Evolutionary conservation across 257 asterid genomes (phyloP).

Genomic region (Knoxia roxburghii): DNA sequence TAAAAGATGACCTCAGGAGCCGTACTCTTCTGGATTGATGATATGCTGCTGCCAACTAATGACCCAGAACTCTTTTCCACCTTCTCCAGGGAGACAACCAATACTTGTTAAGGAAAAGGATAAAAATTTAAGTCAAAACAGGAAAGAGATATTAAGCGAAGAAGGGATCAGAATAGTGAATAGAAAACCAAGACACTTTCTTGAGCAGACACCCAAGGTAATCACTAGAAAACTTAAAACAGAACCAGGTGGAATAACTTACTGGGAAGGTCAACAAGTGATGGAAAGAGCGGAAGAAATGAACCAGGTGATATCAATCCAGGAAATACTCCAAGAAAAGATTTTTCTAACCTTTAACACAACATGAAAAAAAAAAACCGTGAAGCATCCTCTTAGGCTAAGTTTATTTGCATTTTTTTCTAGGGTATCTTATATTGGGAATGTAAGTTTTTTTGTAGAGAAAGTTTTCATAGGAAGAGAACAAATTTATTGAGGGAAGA

Average conservation of each 20-base stretch:
- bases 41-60: conserved; percentile 85
- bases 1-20: conserved; percentile 74
- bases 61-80: conserved; percentile 87
- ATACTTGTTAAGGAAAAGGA: conserved; percentile 39
- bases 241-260: conserved; percentile 31
- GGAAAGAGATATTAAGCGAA: no score
- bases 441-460: no score
- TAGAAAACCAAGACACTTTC: background rate
- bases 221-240: background rate
- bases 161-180: background rate
- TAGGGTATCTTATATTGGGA: no score
- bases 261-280: conserved; percentile 82
- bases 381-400: background rate
- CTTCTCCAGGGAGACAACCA: conserved; percentile 91
- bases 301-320: conserved; percentile 78
- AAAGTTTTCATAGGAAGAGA: no score
- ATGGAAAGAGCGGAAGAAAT: conserved; percentile 70
- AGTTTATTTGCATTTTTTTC: no score
- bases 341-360: conserved; percentile 55
- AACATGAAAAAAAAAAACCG: background rate
- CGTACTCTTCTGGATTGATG: conserved; percentile 89
- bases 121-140: conserved; percentile 8
- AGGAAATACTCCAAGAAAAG: conserved; percentile 47
- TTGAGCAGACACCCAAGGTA: background rate
- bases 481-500: no score